Percentiles rank a stretch among this genome's conserved stretches.
Conservation (phyloP, 495 filamentous ascomycete species). For the Neurospora sublineolata region DNA sequence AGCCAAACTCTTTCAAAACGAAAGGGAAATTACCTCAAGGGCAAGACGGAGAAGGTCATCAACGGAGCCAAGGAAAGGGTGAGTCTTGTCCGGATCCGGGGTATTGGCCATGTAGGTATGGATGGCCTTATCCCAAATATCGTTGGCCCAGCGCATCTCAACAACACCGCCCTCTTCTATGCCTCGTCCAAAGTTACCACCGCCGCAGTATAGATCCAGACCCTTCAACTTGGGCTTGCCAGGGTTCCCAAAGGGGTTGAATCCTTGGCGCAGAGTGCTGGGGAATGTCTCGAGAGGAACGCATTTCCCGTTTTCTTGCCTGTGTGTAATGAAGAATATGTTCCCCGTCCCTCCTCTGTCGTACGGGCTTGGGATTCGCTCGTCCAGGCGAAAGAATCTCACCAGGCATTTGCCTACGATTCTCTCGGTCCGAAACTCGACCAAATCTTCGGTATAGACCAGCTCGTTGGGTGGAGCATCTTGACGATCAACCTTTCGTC, state of each 20-base stretch:
- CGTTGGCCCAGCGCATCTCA: slow-evolving; percentile 51
- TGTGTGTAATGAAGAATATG: slow-evolving; percentile 46
- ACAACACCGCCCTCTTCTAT: slow-evolving; percentile 60
- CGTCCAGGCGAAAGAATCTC: slow-evolving; percentile 34
- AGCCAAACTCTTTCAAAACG: background rate
- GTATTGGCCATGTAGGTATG: slow-evolving; percentile 58
- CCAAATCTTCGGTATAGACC: slow-evolving; percentile 40
- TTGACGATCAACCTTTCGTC: slow-evolving; percentile 26
- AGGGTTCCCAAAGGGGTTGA: slow-evolving; percentile 26
- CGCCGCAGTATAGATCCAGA: slow-evolving; percentile 61
- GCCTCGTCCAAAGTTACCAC: slow-evolving; percentile 62
- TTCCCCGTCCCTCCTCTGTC: slow-evolving; percentile 50
- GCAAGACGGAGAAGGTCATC: slow-evolving; percentile 52
- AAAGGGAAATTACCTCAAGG: slow-evolving; percentile 16
- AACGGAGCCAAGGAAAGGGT: slow-evolving; percentile 55
- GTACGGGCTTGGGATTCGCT: slow-evolving; percentile 50
- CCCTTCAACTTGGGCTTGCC: slow-evolving; percentile 33
- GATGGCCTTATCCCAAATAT: slow-evolving; percentile 49
- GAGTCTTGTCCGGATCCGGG: slow-evolving; percentile 10
- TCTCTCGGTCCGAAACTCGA: slow-evolving; percentile 23
- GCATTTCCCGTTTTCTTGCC: slow-evolving; percentile 10
- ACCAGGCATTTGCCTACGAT: slow-evolving; percentile 48
- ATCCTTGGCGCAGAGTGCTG: slow-evolving; percentile 42
- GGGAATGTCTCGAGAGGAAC: slow-evolving; percentile 20
- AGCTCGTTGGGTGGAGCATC: slow-evolving; percentile 52